Conservation (phyloP, 441 rosid genomes). For the Syzygium malaccense region DNA sequence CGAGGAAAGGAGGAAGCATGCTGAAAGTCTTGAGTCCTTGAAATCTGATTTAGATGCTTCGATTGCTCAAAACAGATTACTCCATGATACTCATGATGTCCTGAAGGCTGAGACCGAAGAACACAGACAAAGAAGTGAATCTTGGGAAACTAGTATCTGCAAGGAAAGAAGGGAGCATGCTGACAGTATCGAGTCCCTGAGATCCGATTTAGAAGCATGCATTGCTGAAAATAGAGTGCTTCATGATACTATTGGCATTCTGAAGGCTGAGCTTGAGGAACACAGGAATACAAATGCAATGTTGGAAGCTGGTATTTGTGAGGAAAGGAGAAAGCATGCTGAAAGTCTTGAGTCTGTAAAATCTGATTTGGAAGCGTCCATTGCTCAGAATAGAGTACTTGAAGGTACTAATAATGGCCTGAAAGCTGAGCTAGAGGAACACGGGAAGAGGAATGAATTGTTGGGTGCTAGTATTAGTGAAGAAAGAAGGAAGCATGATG, state of each 20-base stretch:
- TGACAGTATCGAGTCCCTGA: background rate
- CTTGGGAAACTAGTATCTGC: conserved; percentile 19
- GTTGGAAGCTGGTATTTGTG: background rate
- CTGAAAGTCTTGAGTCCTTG: conserved; percentile 26
- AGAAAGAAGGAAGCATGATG: background rate
- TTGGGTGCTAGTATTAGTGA: background rate
- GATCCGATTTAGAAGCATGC: background rate
- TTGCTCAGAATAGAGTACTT: background rate
- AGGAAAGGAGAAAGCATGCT: background rate
- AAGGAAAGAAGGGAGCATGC: conserved; percentile 26
- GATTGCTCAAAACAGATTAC: conserved; percentile 42
- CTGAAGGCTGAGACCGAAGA: conserved; percentile 46
- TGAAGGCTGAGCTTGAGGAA: background rate
- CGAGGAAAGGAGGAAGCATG: conserved; percentile 28
- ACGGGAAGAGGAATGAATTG: background rate
- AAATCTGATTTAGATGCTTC: conserved; percentile 61
- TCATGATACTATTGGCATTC: background rate
- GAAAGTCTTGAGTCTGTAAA: background rate
- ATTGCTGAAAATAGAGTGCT: background rate
- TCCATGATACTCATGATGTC: conserved; percentile 30
- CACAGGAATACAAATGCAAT: background rate
- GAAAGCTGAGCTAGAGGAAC: background rate
- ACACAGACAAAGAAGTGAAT: conserved; percentile 26
- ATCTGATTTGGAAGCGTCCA: background rate
- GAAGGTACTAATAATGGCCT: background rate